These are phyloP conservation scores for Penicillium crystallinum DNA, from an alignment of 495 filamentous ascomycete genomes.

Conservation along the genomic window DNA sequence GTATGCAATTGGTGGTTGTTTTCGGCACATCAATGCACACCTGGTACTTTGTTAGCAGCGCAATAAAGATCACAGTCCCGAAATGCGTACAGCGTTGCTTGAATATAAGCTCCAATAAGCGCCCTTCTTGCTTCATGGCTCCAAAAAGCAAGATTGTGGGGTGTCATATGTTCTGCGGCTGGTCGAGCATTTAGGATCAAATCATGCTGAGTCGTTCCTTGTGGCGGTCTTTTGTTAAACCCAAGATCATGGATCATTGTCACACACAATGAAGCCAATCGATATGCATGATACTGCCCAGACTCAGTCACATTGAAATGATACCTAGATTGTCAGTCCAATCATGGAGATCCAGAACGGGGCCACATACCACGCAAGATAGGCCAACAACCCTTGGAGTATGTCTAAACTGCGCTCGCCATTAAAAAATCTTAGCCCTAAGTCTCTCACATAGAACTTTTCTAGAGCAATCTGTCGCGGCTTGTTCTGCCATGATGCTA, in stretches of 20 bases:
- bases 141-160: background rate
- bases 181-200: background rate
- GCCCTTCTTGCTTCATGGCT: background rate
- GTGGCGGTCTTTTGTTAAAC: background rate
- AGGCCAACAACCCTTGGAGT: background rate
- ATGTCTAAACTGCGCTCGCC: background rate
- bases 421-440: background rate
- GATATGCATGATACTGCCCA: background rate
- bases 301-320: background rate
- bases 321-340: background rate
- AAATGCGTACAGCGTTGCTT: background rate
- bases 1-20: background rate
- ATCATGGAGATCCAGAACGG: background rate
- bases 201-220: background rate
- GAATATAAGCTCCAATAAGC: background rate
- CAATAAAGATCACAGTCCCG: background rate
- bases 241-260: background rate
- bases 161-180: background rate
- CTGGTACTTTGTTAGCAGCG: background rate
- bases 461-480: background rate
- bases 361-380: background rate
- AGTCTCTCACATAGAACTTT: background rate
- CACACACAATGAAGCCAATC: background rate
- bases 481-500: background rate
- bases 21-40: background rate